Conservation (phyloP, 1,284 basidiomycete species). For the Ustilago hordei region DNA sequence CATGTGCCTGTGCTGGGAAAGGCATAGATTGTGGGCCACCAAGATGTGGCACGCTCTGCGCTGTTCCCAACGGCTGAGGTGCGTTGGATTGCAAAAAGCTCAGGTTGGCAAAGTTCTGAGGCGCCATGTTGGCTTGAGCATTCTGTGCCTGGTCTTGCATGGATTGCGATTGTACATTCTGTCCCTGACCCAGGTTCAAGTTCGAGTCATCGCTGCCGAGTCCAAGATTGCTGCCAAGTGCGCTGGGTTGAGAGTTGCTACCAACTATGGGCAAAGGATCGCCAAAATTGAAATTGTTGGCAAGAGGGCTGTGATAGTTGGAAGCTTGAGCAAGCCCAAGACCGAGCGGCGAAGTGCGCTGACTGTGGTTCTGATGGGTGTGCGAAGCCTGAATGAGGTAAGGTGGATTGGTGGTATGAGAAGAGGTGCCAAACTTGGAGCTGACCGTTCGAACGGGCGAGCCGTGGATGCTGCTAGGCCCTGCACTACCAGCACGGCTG, state of each 20-base stretch:
- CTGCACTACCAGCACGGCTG: conserved; percentile 52
- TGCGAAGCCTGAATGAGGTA: conserved; percentile 50
- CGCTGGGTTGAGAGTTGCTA: conserved; percentile 18
- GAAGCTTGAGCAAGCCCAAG: conserved; percentile 35
- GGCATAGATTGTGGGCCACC: conserved; percentile 62
- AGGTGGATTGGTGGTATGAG: conserved; percentile 46
- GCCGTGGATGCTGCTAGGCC: conserved; percentile 56
- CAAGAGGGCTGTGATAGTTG: conserved; percentile 36
- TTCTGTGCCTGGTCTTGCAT: conserved; percentile 53
- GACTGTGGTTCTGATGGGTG: conserved; percentile 50
- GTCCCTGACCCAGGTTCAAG: conserved; percentile 20
- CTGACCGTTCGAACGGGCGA: conserved; percentile 50
- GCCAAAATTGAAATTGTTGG: conserved; percentile 50
- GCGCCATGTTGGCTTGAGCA: conserved; percentile 39
- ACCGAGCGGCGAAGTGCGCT: conserved; percentile 47
- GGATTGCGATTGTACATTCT: conserved; percentile 16
- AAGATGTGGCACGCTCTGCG: conserved; percentile 54
- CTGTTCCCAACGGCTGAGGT: conserved; percentile 48
- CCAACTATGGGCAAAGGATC: conserved; percentile 30
- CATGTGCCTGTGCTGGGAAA: conserved; percentile 46
- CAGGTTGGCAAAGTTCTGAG: conserved; percentile 44
- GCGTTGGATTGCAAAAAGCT: conserved; percentile 40
- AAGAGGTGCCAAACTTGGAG: conserved; percentile 47
- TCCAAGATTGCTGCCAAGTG: conserved; percentile 37
- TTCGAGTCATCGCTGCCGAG: conserved; percentile 22